A percentile compares a stretch with the other conserved stretches of the same genome.
Conservation (phyloP, 768 basidiomycete genomes). For the Imleria badia region DNA sequence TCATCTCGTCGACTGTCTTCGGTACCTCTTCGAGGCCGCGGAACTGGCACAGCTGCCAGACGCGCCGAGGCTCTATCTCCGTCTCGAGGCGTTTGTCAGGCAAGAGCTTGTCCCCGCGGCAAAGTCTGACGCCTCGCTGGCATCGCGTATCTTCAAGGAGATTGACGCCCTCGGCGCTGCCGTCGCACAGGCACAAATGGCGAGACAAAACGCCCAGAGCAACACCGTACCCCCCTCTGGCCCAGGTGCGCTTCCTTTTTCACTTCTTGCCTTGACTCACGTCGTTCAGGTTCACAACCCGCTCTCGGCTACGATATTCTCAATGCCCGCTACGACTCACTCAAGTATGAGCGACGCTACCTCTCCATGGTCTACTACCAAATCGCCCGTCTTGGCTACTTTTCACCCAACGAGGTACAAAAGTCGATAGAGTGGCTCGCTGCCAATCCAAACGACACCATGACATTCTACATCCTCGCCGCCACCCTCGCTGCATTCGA, state of each 20-base stretch:
- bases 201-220: constrained; percentile 57
- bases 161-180: constrained; percentile 57
- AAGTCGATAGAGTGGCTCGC: constrained; percentile 70
- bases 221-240: constrained; percentile 56
- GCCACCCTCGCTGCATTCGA: constrained; percentile 67
- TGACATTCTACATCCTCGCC: constrained; percentile 68
- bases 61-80: constrained; percentile 47
- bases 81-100: constrained; percentile 54
- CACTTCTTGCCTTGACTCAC: background rate
- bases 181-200: constrained; percentile 53
- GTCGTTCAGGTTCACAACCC: constrained; percentile 38
- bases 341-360: constrained; percentile 70
- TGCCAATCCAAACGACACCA: constrained; percentile 60
- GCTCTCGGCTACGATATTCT: constrained; percentile 66
- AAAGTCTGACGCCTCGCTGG: constrained; percentile 44
- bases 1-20: constrained; percentile 67
- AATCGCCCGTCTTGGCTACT: constrained; percentile 60
- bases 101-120: constrained; percentile 50
- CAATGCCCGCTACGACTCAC: constrained; percentile 65
- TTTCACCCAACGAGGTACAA: constrained; percentile 61
- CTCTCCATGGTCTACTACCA: constrained; percentile 64
- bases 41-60: constrained; percentile 46
- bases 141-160: constrained; percentile 58
- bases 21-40: constrained; percentile 64
- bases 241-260: constrained; percentile 41